These are phyloP conservation scores for Podila clonocystis DNA, from an alignment of 192 early-diverging fungal species.

Conservation along the genomic window DNA sequence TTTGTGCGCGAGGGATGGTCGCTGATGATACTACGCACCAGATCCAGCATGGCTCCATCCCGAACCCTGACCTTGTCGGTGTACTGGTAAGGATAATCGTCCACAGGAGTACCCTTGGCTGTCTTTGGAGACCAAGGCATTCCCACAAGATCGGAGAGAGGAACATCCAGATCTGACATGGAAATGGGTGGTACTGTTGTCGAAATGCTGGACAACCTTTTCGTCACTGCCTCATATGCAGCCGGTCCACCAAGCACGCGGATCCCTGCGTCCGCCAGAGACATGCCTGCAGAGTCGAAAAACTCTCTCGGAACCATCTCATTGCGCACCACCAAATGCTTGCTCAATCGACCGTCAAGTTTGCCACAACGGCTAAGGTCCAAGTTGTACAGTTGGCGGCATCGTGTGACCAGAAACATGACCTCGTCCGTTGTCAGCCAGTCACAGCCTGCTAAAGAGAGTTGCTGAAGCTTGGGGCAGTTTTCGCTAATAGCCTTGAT, in stretches of 20 bases:
- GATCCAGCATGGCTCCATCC: constrained; percentile 23
- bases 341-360: constrained; percentile 32
- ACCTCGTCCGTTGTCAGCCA: constrained; percentile 56
- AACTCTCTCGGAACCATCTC: too few species aligned
- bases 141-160: not conserved
- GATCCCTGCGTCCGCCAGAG: too few species aligned
- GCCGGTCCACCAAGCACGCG: too few species aligned
- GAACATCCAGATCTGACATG: not conserved
- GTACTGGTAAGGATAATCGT: not conserved
- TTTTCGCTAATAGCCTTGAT: constrained; percentile 51
- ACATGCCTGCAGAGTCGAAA: too few species aligned
- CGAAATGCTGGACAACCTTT: too few species aligned
- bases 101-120: too few species aligned
- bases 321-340: constrained; percentile 3
- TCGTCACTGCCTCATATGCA: too few species aligned
- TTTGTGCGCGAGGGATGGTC: not conserved
- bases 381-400: constrained; percentile 38
- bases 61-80: not conserved
- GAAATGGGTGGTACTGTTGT: not conserved
- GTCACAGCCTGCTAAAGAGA: constrained; percentile 55
- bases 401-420: constrained; percentile 37
- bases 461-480: constrained; percentile 38
- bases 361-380: constrained; percentile 53
- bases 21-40: constrained; percentile 4
- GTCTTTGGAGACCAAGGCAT: too few species aligned